phyloP scores from a whole-genome alignment of 2,329 filamentous ascomycete genomes.

The Monilinia polystroma region DNA sequence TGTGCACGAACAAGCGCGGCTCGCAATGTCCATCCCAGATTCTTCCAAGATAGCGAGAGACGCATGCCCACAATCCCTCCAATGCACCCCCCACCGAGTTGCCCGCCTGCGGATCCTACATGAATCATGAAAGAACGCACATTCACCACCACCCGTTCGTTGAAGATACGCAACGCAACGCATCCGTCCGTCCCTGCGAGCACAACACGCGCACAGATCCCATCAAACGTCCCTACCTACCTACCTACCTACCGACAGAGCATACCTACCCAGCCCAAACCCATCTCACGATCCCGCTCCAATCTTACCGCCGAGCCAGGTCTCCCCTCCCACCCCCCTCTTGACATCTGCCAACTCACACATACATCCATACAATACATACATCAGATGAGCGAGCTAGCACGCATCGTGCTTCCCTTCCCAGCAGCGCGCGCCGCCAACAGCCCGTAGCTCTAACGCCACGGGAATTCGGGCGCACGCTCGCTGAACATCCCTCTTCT shows the following conservation, averaged over 20 bases:
- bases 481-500: too few relatives aligned
- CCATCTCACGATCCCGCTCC: neutral
- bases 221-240: neutral
- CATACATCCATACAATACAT: slow-evolving; percentile 1
- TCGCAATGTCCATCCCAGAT: neutral
- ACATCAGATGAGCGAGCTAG: neutral
- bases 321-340: neutral
- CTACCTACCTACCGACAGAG: too few relatives aligned
- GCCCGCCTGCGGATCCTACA: neutral
- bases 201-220: neutral
- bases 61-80: neutral
- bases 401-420: neutral
- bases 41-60: slow-evolving; percentile 1
- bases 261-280: too few relatives aligned
- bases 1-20: neutral
- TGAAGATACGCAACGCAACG: too few relatives aligned
- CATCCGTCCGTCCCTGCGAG: too few relatives aligned
- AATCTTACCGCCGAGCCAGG: slow-evolving; percentile 8
- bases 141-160: too few relatives aligned
- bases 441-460: neutral
- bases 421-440: neutral
- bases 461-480: too few relatives aligned
- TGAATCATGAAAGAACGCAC: too few relatives aligned
- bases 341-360: slow-evolving; percentile 14
- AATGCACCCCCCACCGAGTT: neutral